Conservation (phyloP, 495 filamentous ascomycete species). For the Daldinia concentrica region DNA sequence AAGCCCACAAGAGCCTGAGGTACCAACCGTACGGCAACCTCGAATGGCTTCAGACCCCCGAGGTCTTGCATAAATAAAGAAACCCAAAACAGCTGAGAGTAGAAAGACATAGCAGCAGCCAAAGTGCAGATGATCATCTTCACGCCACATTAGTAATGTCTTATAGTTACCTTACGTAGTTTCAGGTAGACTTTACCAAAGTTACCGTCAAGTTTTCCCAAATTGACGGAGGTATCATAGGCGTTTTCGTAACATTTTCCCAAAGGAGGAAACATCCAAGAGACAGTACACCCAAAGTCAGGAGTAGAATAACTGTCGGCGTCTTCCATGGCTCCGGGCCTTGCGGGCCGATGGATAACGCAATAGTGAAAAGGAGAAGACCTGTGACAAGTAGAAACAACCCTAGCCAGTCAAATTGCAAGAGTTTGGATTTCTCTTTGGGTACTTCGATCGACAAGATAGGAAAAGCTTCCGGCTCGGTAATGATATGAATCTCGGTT, state of each 20-base stretch:
- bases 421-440: slow-evolving; percentile 50
- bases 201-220: slow-evolving; percentile 49
- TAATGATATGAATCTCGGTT: slow-evolving; percentile 54
- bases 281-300: slow-evolving; percentile 62
- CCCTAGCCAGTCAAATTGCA: slow-evolving; percentile 50
- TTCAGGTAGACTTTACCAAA: slow-evolving; percentile 36
- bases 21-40: slow-evolving; percentile 47
- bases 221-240: slow-evolving; percentile 49
- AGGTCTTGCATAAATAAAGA: slow-evolving; percentile 53
- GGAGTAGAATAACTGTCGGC: slow-evolving; percentile 64
- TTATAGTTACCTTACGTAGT: neutral
- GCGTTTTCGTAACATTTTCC: slow-evolving; percentile 53
- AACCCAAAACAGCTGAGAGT: slow-evolving; percentile 53
- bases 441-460: slow-evolving; percentile 62
- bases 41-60: slow-evolving; percentile 44
- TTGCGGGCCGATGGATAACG: slow-evolving; percentile 48
- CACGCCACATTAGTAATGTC: slow-evolving; percentile 1
- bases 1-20: slow-evolving; percentile 50
- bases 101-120: slow-evolving; percentile 51
- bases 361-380: slow-evolving; percentile 47
- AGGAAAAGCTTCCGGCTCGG: slow-evolving; percentile 61
- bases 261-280: slow-evolving; percentile 63
- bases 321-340: slow-evolving; percentile 64
- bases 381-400: slow-evolving; percentile 45
- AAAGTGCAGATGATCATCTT: slow-evolving; percentile 46